Evolutionary conservation across 345 rosid genomes (phyloP), one percentile per base, ranked within the genome.

Genomic region (Salix exigua): DNA sequence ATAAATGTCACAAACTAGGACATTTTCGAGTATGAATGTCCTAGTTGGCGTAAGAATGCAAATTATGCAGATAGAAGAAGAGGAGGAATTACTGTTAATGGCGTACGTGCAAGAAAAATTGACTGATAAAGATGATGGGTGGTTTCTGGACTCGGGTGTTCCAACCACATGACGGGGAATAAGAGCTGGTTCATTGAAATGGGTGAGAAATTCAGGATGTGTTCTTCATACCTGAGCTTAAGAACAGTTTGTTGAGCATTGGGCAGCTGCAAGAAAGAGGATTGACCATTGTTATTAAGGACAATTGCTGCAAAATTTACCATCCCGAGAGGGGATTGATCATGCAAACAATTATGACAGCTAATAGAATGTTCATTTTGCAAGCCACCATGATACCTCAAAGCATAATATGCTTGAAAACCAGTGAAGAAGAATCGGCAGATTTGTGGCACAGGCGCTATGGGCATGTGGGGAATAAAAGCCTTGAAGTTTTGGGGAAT

Each of bases 101-200:
- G 74, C 69, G 1, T 50, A 40, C 5, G 26, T 25, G 4, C 0
- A 6, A 28, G 10, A 44, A n/a, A 30, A 30, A 30, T 30, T 30
- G n/a, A 7, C 4, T 1, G n/a, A 4, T 0, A 18, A 31, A n/a
- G 7, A 7, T 1, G 25, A 37, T 2, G 51, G 9, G 0, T 77
- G 75, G 80, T 77, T 77, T 1, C 0, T 77, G 0, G 75, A 77
- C 16, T 77, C 38, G 28, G 80, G 1, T 77, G 50, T 2, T 55
- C 23, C 0, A 77, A 77, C 5, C 80, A 77, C 17, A 77, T 77
- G 70, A 23, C 12, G 4, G 48, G 68, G 0, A 18, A 69, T 9
- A 14, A 38, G 4, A 18, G 6, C 1, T 14, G 23, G 62, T 70
- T 77, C 2, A 25, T 38, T 0, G 4, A n/a, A 1, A 2, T 77